Evolutionary conservation across 2,329 filamentous ascomycete species (phyloP).

Genomic region (Cladosporium sp.): DNA sequence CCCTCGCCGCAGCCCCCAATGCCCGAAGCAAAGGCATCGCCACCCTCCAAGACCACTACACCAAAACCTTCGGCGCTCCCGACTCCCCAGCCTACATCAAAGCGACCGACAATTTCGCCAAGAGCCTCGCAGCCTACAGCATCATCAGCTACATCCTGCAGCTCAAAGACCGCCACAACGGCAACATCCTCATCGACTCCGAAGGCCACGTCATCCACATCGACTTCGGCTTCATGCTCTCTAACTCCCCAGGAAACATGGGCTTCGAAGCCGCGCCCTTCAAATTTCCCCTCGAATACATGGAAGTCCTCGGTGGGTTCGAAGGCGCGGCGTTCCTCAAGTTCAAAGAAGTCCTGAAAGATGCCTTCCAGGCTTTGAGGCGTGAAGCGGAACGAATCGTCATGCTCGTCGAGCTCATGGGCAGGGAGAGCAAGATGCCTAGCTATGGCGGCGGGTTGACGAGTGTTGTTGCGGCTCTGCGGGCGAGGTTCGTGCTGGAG

Average conservation of each 20-base stretch:
- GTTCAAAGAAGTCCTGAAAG: conserved; percentile 78
- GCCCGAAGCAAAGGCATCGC: conserved; percentile 75
- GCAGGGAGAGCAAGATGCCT: conserved; percentile 78
- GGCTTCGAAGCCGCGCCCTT: conserved; percentile 86
- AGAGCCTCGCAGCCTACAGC: conserved; percentile 82
- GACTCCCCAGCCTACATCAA: conserved; percentile 70
- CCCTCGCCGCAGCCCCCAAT: conserved; percentile 71
- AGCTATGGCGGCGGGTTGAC: conserved; percentile 76
- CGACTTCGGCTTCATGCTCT: conserved; percentile 88
- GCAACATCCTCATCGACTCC: conserved; percentile 82
- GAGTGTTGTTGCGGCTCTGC: conserved; percentile 68
- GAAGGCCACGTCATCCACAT: conserved; percentile 87
- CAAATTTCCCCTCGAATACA: conserved; percentile 83
- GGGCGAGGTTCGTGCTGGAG: conserved; percentile 78
- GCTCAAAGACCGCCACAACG: conserved; percentile 83
- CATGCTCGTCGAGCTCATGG: conserved; percentile 83
- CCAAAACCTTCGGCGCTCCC: conserved; percentile 72
- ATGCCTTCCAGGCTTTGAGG: conserved; percentile 78
- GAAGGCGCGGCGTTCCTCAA: conserved; percentile 70
- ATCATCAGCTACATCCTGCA: conserved; percentile 82
- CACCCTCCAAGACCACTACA: conserved; percentile 78
- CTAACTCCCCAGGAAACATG: conserved; percentile 80
- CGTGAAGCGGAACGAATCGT: conserved; percentile 79
- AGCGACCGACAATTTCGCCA: conserved; percentile 76
- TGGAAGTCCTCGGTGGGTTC: conserved; percentile 77